Evolutionary conservation across 768 basidiomycete species (phyloP).

Genomic region (Leccinum truebloodii): DNA sequence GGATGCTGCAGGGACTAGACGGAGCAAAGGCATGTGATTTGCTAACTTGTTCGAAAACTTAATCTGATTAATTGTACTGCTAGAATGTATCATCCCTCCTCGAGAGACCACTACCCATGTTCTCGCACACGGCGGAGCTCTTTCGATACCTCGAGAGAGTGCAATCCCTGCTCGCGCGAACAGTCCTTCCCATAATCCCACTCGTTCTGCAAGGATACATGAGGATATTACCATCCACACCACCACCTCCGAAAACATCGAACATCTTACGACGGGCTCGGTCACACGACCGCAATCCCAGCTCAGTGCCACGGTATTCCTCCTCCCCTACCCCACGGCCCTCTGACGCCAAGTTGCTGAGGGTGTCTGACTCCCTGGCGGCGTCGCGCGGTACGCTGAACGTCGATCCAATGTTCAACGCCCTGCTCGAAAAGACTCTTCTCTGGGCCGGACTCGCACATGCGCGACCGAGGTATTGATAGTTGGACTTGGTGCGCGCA

Average conservation of each 20-base stretch:
- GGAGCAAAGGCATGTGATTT: too few species aligned
- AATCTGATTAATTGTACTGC: conserved; percentile 2
- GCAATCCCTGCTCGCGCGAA: neutral
- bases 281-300: conserved; percentile 20
- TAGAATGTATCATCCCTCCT: conserved; percentile 68
- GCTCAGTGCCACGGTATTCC: conserved; percentile 7
- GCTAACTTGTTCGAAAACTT: too few species aligned
- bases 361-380: neutral
- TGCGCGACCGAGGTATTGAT: conserved; percentile 65
- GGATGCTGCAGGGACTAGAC: too few species aligned
- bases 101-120: conserved; percentile 69
- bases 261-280: conserved; percentile 7
- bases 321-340: conserved; percentile 24
- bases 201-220: neutral
- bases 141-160: conserved; percentile 10
- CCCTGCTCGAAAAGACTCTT: conserved; percentile 74
- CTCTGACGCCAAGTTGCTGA: conserved; percentile 3
- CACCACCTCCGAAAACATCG: neutral
- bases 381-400: conserved; percentile 8
- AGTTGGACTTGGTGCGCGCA: conserved; percentile 58
- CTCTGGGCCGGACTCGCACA: conserved; percentile 56
- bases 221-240: neutral
- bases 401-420: conserved; percentile 27
- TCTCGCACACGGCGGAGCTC: conserved; percentile 60
- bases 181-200: neutral